A percentile compares a stretch with the other conserved stretches of the same genome.
These are phyloP conservation scores for Phylloboletellus chloephorus DNA, from an alignment of 1,284 basidiomycete species.

Conservation along the genomic window DNA sequence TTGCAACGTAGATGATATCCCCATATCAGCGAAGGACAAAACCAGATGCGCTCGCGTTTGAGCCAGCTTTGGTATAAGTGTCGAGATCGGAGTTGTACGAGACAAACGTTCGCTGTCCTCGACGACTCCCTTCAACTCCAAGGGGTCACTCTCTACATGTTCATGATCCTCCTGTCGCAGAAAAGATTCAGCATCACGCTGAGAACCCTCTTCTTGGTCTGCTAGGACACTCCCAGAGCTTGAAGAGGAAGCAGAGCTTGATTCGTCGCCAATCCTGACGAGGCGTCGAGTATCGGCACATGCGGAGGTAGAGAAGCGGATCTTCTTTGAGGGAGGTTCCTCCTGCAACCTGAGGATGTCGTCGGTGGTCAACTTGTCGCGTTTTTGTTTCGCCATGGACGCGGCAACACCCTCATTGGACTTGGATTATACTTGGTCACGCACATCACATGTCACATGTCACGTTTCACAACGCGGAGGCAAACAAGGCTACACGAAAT, in stretches of 20 bases:
- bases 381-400: constrained; percentile 27
- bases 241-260: constrained; percentile 7
- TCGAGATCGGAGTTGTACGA: constrained; percentile 4
- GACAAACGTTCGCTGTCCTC: constrained; percentile 16
- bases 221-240: constrained; percentile 7
- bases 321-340: constrained; percentile 22
- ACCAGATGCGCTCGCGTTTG: constrained; percentile 1
- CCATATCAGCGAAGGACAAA: constrained; percentile 63
- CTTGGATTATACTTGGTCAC: no score
- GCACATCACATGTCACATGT: constrained; percentile 2
- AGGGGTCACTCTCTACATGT: background rate
- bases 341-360: constrained; percentile 32
- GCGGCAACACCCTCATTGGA: no score
- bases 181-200: background rate
- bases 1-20: constrained; percentile 69
- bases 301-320: constrained; percentile 5
- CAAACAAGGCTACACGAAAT: no score
- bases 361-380: constrained; percentile 31
- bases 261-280: constrained; percentile 1
- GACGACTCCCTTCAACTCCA: background rate
- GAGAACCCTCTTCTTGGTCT: constrained; percentile 9
- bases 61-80: background rate
- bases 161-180: constrained; percentile 2
- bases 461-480: no score
- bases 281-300: constrained; percentile 1